Base-by-base conservation (phyloP, 352 stramenopile species). In the Phytophthora cryptogea region DNA sequence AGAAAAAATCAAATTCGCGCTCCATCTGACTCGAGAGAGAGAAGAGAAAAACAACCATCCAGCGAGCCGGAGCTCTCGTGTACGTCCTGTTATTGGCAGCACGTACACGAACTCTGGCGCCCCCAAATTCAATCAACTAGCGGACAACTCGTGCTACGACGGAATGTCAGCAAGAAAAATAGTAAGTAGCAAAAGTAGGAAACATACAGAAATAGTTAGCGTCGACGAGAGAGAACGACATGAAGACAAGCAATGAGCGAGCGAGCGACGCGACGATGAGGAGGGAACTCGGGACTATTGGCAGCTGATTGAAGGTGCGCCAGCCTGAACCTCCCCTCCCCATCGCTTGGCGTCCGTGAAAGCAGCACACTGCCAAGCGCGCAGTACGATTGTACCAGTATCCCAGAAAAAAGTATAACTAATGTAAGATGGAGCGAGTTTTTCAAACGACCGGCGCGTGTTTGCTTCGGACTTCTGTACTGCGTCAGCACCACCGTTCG, bases 341-440 rank as follows among this genome's bases (percentile, higher is more conserved):
- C 37, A 44, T 65, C 35, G 42, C 28, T 26, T 31, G 39, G 48
- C 23, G 39, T 33, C 52, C 53, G 53, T 65, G 59, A 70, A 66
- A 57, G 60, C 55, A 59, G 50, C 51, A 55, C 33, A 70, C 52
- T 68, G 66, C 64, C 39, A 72, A 68, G 55, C 63, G 40, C 44
- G 66, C 67, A 72, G 67, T 69, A 72, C 66, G 55, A 68, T 54
- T 72, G 63, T 72, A 71, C 43, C 43, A 67, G 41, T 68, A 74
- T 44, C 31, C 49, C 47, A 67, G 66, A 73, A 70, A n/a, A 76
- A 76, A 76, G 49, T 63, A 66, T 62, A 70, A 61, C 39, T 66
- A 72, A 70, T 76, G 68, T 76, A 73, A 50, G 68, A 76, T 73
- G 68, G 68, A 76, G 63, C 63, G 54, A 72, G 33, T 50, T 73